These are phyloP conservation scores for Phytopythium delawarense DNA, from an alignment of 352 stramenopile genomes.

Conservation along the genomic window DNA sequence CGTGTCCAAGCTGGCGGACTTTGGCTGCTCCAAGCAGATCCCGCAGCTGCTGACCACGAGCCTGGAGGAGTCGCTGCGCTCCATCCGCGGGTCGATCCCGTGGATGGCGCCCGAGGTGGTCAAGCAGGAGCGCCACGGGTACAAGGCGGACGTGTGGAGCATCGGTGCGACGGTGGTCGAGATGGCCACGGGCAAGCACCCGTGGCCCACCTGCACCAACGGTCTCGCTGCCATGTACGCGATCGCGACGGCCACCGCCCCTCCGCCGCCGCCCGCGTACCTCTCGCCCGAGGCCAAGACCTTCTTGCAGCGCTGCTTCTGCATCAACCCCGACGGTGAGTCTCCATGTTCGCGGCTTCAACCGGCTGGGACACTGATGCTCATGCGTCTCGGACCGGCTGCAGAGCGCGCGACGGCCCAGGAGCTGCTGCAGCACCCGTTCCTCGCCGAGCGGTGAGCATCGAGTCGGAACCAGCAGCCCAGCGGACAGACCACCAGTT, in stretches of 20 bases:
- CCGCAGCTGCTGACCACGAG: slow-evolving; percentile 73
- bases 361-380: neutral
- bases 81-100: slow-evolving; percentile 80
- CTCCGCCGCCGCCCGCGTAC: slow-evolving; percentile 47
- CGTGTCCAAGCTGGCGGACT: slow-evolving; percentile 86
- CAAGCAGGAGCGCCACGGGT: slow-evolving; percentile 68
- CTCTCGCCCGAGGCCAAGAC: slow-evolving; percentile 43
- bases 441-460: slow-evolving; percentile 28
- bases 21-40: slow-evolving; percentile 88
- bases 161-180: slow-evolving; percentile 78
- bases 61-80: slow-evolving; percentile 76
- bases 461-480: no score
- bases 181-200: slow-evolving; percentile 74
- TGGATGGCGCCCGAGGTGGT: slow-evolving; percentile 84
- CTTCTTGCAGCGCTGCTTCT: slow-evolving; percentile 68
- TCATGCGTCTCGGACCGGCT: neutral
- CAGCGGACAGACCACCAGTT: no score
- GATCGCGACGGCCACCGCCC: slow-evolving; percentile 49
- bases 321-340: slow-evolving; percentile 63
- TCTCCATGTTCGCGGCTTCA: slow-evolving; percentile 5
- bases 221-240: slow-evolving; percentile 62
- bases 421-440: slow-evolving; percentile 53
- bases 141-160: slow-evolving; percentile 81
- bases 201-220: slow-evolving; percentile 60
- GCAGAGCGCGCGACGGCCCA: slow-evolving; percentile 62